These are phyloP conservation scores for Aspergillus flavus DNA, from an alignment of 2,329 filamentous ascomycete species.

Conservation along the genomic window DNA sequence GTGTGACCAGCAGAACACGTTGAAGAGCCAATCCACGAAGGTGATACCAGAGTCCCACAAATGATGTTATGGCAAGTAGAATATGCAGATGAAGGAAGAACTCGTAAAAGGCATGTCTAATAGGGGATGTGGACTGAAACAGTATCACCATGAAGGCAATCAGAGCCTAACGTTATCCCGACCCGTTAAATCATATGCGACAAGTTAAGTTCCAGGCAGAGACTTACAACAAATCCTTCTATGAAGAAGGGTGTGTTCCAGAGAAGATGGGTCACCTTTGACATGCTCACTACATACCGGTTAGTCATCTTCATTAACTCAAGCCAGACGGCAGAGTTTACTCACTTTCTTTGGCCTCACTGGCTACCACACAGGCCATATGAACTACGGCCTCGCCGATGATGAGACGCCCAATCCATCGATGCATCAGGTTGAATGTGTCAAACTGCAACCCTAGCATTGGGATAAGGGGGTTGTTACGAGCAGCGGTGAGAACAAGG, in stretches of 20 bases:
- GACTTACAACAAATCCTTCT: slow-evolving; percentile 40
- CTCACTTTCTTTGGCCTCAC: slow-evolving; percentile 25
- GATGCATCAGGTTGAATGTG: slow-evolving; percentile 86
- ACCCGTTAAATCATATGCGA: slow-evolving; percentile 46
- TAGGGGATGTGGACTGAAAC: slow-evolving; percentile 43
- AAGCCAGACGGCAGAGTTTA: not conserved
- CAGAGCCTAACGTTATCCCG: slow-evolving; percentile 36
- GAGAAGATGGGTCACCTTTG: slow-evolving; percentile 26
- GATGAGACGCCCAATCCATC: slow-evolving; percentile 76
- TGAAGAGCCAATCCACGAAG: slow-evolving; percentile 33
- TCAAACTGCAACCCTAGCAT: slow-evolving; percentile 86
- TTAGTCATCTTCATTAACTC: not conserved
- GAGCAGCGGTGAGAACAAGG: slow-evolving; percentile 79
- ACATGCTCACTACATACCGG: slow-evolving; percentile 54
- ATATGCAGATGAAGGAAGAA: slow-evolving; percentile 48
- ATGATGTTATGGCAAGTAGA: slow-evolving; percentile 39
- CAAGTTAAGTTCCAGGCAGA: slow-evolving; percentile 46
- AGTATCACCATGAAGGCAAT: slow-evolving; percentile 42
- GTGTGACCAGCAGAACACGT: slow-evolving; percentile 32
- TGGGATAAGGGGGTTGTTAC: slow-evolving; percentile 86
- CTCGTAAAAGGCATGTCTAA: slow-evolving; percentile 50
- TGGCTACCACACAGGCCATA: slow-evolving; percentile 45
- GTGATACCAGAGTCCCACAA: slow-evolving; percentile 44
- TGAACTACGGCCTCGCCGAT: slow-evolving; percentile 70
- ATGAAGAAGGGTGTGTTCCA: slow-evolving; percentile 34